Base-by-base conservation (phyloP, 257 asterid species). In the Plantago major region DNA sequence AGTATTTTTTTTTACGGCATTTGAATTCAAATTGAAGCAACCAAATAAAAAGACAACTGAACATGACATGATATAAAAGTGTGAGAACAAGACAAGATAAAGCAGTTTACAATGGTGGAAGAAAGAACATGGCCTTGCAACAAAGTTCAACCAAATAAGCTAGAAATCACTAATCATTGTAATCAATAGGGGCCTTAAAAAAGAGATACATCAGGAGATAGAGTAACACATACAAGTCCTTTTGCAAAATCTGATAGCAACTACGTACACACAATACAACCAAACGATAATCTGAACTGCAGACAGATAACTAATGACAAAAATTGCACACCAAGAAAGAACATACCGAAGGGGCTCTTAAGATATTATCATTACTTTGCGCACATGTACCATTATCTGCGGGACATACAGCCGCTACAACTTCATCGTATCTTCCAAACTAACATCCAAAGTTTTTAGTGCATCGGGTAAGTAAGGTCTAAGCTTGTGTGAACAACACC, bases 381-480 rank as follows among this genome's bases (percentile, higher is more conserved):
- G 73, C 81, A 12, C 17, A 56, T 49, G 73, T 62, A 69, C 62
- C 69, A 73, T 67, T 43, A 59, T 77, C 56, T 67, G 73, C 85
- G 65, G 65, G 69, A 75, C 84, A 80, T 50, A 85, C 65, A 11
- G 84, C 68, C 46, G 87, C 69, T 50, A 92, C 83, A 71, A 83
- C 74, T 66, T 75, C 79, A 69, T 72, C 55, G 69, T 84, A 87
- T 84, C 96, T 67, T 87, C 83, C 56, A 81, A 63, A 55, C 84
- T 67, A 22, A 76, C 55, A 67, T 68, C 80, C 74, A 70, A 73
- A 45, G 87, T 71, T 73, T 79, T 77, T 59, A 89, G 58, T 54
- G 89, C 87, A 74, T 76, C 81, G 15, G 68, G 60, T 64, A 92
- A 69, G 75, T 67, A 92, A 60, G 97, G 95, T 74, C 79, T 81